Evolutionary conservation across 805 yeast genomes (phyloP), one percentile per base, ranked within the genome.

Genomic region (Candida tammaniensis): DNA sequence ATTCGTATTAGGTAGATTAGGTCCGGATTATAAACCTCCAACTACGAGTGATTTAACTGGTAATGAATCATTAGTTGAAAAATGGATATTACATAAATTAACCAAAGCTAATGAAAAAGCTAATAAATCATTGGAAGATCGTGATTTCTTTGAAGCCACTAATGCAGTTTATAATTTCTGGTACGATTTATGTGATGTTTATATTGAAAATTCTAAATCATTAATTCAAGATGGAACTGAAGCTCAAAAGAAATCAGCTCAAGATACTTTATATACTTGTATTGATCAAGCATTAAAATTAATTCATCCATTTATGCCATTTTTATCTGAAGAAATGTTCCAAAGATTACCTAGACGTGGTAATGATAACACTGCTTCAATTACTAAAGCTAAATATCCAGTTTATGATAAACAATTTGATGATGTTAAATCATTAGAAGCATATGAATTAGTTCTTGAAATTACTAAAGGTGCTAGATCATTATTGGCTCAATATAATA

Each of bases 251-350:
- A 76, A 77, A 61, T 85, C 95, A 35, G 98, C 98, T 12, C 85
- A 82, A 68, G 94, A 91, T 60, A 93, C 98, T 16, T 73, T 93
- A 48, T 93, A 88, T 78, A 86, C 93, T 22, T 78, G 95, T 68
- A 73, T 91, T 49, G 98, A 93, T 54, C 85, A 84, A 47, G 96
- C 96, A 8, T 75, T 91, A 68, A 82, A 75, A 59, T 59, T 93
- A 68, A 93, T 91, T 49, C 98, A 91, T 59, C 98, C 98, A 59
- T 93, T 87, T 72, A 93, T 93, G 98, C 98, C 98, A 24, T 93
- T 78, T 59, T 71, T 93, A 48, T 82, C 98, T 30, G 98, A 93
- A 66, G 98, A 93, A 72, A 78, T 93, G 86, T 93, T 97, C 97
- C 98, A 93, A 71, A 86, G 98, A 66, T 70, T 93, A 54, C 98